phyloP scores from a whole-genome alignment of 371 early-diverging fungal genomes.

The Lichtheimia ramosa region DNA sequence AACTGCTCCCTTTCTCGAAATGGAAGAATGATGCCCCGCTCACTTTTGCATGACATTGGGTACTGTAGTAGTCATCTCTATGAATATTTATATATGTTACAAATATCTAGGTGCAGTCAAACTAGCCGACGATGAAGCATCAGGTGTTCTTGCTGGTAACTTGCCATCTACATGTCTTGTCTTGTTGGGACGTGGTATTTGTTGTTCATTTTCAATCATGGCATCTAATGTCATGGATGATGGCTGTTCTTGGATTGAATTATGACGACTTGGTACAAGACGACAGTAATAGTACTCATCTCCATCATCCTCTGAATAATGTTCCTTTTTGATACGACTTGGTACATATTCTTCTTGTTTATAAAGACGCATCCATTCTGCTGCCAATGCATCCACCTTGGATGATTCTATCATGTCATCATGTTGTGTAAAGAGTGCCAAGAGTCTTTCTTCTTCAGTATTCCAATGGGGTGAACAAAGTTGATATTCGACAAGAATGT shows the following conservation, averaged over 20 bases:
- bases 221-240: no score
- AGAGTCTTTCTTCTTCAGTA: constrained; percentile 63
- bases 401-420: neutral
- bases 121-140: no score
- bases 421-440: constrained; percentile 24
- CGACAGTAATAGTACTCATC: constrained; percentile 8
- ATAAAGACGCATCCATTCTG: neutral
- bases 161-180: no score
- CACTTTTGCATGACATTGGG: no score
- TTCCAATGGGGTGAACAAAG: constrained; percentile 81
- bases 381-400: neutral
- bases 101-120: no score
- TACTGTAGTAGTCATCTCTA: no score
- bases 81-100: no score
- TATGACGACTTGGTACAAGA: neutral
- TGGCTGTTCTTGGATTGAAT: neutral
- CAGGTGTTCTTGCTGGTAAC: no score
- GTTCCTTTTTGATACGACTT: neutral
- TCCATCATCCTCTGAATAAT: neutral
- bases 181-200: no score
- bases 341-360: neutral
- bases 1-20: no score
- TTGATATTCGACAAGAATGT: constrained; percentile 68
- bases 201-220: no score
- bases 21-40: no score